These are phyloP conservation scores for Epichloe uncinata DNA, from an alignment of 2,329 filamentous ascomycete species.

Conservation along the genomic window DNA sequence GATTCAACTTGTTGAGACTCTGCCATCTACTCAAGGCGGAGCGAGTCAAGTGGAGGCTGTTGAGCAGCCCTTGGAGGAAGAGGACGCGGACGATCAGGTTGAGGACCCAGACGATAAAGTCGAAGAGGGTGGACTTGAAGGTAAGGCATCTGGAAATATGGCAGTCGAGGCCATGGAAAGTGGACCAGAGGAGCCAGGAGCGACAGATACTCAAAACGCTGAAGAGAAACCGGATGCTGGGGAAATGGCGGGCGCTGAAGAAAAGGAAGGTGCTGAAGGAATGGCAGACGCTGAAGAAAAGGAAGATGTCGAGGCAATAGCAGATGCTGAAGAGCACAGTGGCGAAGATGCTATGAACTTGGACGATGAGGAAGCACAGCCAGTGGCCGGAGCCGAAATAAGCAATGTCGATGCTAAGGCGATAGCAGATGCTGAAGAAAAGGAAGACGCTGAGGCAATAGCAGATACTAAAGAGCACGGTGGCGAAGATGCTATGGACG, in stretches of 20 bases:
- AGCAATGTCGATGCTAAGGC: neutral
- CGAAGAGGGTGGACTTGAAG: neutral
- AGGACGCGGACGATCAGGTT: neutral
- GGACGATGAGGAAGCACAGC: neutral
- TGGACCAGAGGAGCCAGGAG: neutral
- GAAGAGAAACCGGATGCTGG: neutral
- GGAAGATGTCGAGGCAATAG: neutral
- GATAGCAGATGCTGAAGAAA: neutral
- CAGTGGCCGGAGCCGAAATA: neutral
- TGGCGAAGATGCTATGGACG: neutral
- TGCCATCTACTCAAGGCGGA: neutral
- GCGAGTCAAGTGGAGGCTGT: neutral
- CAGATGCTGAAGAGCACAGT: neutral
- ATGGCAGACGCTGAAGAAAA: neutral
- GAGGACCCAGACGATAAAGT: neutral
- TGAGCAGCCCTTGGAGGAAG: neutral
- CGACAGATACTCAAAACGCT: neutral
- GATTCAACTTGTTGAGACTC: neutral
- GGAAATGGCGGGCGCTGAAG: neutral
- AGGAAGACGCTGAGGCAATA: neutral
- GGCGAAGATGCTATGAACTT: neutral
- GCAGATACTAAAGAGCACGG: neutral
- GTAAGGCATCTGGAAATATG: neutral
- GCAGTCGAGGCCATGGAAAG: neutral
- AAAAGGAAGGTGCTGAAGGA: neutral